Base-by-base conservation (phyloP, 192 early-diverging fungal species). In the Chytriomyces sp. region DNA sequence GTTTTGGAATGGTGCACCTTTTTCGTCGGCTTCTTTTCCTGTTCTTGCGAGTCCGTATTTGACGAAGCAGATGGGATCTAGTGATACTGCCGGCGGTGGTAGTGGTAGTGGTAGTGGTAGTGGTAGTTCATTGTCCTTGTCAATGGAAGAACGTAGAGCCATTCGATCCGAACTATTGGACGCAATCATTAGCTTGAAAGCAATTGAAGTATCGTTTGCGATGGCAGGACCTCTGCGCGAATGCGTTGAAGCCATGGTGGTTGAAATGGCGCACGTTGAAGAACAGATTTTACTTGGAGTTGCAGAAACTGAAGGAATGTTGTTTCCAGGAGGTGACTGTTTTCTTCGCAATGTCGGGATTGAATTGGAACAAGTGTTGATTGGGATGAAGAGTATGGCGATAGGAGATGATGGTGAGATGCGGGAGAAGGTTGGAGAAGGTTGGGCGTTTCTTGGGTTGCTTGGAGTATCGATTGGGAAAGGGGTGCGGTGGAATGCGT, bases 361-460 rank as follows among this genome's bases (percentile, higher is more conserved):
- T 13, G 63, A 64, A 6, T 13, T 64, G n/a, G 63, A 64, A 6
- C 6, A 11, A 0, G 28, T 64, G 11, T 11, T 26, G 18, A 28
- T 64, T 64, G 63, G 63, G 20, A 64, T 64, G 63, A 20, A 7
- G 28, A 28, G 63, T n/a, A 64, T 64, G n/a, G 26, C 20, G 16
- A 13, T 64, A 5, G 63, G 28, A 26, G 20, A 18, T 23, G 63
- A 64, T 28, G 28, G 5, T 13, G 63, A 24, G 26, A 28, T 28
- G 20, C 16, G 28, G n/a, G 63, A n/a, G 2, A 18, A 64, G 63
- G 11, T 26, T n/a, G 63, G n/a, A 23, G 63, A 64, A 0, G 20
- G n/a, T 7, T 26, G 28, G 63, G 63, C 20, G 3, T 64, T 64
- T 64, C n/a, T 64, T n/a, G 63, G 63, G 9, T 8, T 64, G 18